phyloP scores from a whole-genome alignment of 2,329 filamentous ascomycete genomes.

The Cladophialophora chaetospira region DNA sequence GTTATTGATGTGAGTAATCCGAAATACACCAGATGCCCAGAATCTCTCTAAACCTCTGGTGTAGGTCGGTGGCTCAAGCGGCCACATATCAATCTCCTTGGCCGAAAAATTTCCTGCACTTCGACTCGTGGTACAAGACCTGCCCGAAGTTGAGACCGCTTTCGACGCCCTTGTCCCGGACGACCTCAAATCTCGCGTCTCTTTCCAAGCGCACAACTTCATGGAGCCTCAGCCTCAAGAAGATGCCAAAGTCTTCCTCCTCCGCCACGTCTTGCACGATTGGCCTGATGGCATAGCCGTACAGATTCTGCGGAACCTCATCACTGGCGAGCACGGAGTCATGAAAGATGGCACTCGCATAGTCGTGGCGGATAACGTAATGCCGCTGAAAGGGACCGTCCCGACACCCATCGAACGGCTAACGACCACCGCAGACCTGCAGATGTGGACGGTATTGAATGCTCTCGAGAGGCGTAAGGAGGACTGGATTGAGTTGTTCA shows the following conservation, averaged over 20 bases:
- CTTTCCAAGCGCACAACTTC: slow-evolving; percentile 37
- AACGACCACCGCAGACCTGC: slow-evolving; percentile 4
- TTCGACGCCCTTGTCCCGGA: slow-evolving; percentile 15
- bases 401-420: slow-evolving; percentile 2
- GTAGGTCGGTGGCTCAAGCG: slow-evolving; percentile 24
- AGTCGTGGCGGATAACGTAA: slow-evolving; percentile 4
- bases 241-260: slow-evolving; percentile 29
- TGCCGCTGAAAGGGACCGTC: neutral
- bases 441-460: slow-evolving; percentile 6
- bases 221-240: slow-evolving; percentile 37
- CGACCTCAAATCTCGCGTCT: slow-evolving; percentile 13
- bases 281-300: slow-evolving; percentile 31
- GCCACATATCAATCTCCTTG: slow-evolving; percentile 18
- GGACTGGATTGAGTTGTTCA: slow-evolving; percentile 13
- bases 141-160: slow-evolving; percentile 13
- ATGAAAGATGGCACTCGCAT: slow-evolving; percentile 7
- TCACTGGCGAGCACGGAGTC: neutral
- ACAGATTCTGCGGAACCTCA: slow-evolving; percentile 20
- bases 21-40: neutral
- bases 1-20: slow-evolving; percentile 51
- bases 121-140: slow-evolving; percentile 22
- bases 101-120: slow-evolving; percentile 18
- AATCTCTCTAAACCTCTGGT: neutral
- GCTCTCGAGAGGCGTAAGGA: slow-evolving; percentile 5
- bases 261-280: slow-evolving; percentile 33